phyloP scores from a whole-genome alignment of 2,329 filamentous ascomycete genomes.

The Sporothrix protearum region DNA sequence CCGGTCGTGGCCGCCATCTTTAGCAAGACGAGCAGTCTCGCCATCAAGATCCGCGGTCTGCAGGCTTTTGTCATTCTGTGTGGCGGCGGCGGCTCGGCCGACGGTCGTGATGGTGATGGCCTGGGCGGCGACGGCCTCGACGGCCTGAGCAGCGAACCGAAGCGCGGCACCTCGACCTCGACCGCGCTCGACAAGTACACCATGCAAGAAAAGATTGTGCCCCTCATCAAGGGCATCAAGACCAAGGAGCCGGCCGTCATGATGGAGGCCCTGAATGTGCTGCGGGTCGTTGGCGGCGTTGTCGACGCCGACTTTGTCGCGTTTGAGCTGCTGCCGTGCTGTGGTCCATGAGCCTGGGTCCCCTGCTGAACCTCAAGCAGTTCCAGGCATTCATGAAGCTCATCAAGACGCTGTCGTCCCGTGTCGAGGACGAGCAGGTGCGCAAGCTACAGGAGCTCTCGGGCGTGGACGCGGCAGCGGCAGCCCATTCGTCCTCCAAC shows the following conservation, averaged over 20 bases:
- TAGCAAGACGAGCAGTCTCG: slow-evolving; percentile 85
- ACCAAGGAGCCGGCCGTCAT: slow-evolving; percentile 98
- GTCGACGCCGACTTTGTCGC: slow-evolving; percentile 90
- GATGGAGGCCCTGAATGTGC: slow-evolving; percentile 83
- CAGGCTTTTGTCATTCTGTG: slow-evolving; percentile 89
- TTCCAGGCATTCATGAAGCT: slow-evolving; percentile 88
- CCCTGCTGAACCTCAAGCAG: slow-evolving; percentile 78
- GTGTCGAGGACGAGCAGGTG: slow-evolving; percentile 84
- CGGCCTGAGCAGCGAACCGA: slow-evolving; percentile 58
- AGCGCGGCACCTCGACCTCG: slow-evolving; percentile 59
- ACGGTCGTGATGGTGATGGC: slow-evolving; percentile 48
- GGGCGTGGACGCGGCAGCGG: background rate
- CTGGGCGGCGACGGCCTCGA: slow-evolving; percentile 69
- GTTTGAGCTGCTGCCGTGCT: slow-evolving; percentile 81
- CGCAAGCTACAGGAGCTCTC: slow-evolving; percentile 79
- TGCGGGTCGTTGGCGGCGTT: slow-evolving; percentile 74
- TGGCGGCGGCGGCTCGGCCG: slow-evolving; percentile 72
- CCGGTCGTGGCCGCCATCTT: slow-evolving; percentile 88
- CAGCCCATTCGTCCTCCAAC: slow-evolving; percentile 51
- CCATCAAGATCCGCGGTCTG: slow-evolving; percentile 88
- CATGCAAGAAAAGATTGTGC: slow-evolving; percentile 95
- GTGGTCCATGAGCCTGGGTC: slow-evolving; percentile 89
- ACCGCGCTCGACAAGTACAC: slow-evolving; percentile 95
- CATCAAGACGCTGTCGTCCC: slow-evolving; percentile 73
- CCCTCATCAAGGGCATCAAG: slow-evolving; percentile 86